Percentiles rank a stretch among this genome's conserved stretches.
phyloP scores from a whole-genome alignment of 208 protist species.

The Trypanosoma mega region DNA sequence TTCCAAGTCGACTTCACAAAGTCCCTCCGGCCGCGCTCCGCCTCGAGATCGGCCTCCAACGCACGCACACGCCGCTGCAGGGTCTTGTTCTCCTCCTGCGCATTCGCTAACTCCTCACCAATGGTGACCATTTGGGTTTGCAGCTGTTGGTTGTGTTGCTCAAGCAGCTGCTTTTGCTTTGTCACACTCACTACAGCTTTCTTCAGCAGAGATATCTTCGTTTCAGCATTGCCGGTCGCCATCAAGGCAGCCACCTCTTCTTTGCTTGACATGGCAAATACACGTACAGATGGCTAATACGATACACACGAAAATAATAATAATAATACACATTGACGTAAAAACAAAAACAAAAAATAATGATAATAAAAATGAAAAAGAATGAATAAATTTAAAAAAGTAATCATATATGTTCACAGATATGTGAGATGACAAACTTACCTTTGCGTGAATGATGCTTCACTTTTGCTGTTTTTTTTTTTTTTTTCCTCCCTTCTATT shows the following conservation, averaged over 20 bases:
- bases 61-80: conserved; percentile 48
- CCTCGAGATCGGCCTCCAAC: conserved; percentile 45
- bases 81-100: conserved; percentile 43
- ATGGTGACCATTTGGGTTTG: conserved; percentile 45
- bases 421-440: background rate
- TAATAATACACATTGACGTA: conserved; percentile 16
- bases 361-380: background rate
- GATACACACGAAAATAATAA: too few relatives aligned
- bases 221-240: conserved; percentile 64
- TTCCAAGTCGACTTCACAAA: conserved; percentile 59
- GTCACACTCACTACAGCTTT: conserved; percentile 79
- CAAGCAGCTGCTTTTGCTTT: conserved; percentile 78
- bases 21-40: conserved; percentile 39
- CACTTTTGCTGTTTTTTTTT: conserved; percentile 1
- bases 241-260: conserved; percentile 71
- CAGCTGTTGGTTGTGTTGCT: conserved; percentile 48
- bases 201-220: conserved; percentile 83
- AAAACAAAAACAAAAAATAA: conserved; percentile 18
- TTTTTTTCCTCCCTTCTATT: conserved; percentile 10
- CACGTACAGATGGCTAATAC: background rate
- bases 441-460: background rate
- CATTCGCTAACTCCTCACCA: conserved; percentile 36
- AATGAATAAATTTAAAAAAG: conserved; percentile 8
- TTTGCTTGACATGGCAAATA: conserved; percentile 37
- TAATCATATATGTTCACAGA: conserved; percentile 1